Conservation (phyloP, 2,329 filamentous ascomycete genomes). For the Cephalotrichum gorgonifer region DNA sequence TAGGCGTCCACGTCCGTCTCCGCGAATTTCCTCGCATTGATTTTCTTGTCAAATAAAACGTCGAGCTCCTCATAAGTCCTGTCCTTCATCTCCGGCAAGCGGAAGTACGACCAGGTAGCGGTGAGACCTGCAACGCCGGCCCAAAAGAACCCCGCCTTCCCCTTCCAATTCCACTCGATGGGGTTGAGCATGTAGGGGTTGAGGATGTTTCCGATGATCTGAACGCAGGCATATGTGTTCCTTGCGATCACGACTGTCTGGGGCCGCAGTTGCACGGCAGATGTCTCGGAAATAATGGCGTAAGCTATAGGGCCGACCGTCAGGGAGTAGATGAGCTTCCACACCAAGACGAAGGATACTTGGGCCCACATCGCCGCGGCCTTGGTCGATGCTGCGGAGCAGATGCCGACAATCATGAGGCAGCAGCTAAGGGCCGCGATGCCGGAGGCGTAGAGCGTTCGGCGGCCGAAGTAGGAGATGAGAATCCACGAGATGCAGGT, state of each 20-base stretch:
- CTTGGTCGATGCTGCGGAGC: conserved; percentile 25
- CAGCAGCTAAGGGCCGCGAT: conserved; percentile 18
- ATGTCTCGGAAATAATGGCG: conserved; percentile 30
- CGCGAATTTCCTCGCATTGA: conserved; percentile 65
- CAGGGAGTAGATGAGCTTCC: conserved; percentile 32
- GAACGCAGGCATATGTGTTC: conserved; percentile 21
- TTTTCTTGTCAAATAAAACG: conserved; percentile 64
- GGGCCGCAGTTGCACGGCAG: conserved; percentile 28
- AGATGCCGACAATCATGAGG: conserved; percentile 31
- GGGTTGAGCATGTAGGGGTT: conserved; percentile 24
- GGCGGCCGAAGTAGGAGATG: conserved; percentile 29
- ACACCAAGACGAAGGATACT: conserved; percentile 29
- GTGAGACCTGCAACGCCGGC: conserved; percentile 33
- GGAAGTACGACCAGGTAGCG: conserved; percentile 40
- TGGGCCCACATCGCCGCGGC: conserved; percentile 25
- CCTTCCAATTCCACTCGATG: conserved; percentile 21
- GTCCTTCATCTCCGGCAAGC: conserved; percentile 49
- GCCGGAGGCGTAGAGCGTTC: conserved; percentile 30
- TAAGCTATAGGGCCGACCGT: conserved; percentile 32
- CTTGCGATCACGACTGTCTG: conserved; percentile 33
- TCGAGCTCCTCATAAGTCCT: conserved; percentile 82
- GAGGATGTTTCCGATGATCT: conserved; percentile 14
- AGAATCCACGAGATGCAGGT: conserved; percentile 32
- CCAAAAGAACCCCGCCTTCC: conserved; percentile 29
- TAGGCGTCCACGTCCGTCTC: conserved; percentile 46